Evolutionary conservation across 495 filamentous ascomycete species (phyloP).

Genomic region (Talaromyces proteolyticus): DNA sequence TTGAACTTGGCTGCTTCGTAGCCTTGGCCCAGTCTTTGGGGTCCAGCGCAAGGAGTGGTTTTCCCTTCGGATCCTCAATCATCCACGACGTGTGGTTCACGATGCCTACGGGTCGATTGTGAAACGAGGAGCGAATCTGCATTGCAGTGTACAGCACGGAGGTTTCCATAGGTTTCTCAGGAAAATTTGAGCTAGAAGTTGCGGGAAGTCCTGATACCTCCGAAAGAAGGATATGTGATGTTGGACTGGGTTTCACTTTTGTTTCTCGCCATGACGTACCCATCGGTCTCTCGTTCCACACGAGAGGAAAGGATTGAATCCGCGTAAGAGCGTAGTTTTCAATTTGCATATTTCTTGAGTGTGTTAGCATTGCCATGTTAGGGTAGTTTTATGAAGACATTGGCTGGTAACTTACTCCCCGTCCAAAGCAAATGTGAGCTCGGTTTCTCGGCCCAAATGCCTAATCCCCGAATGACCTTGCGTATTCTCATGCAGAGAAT

Average conservation of each 20-base stretch:
- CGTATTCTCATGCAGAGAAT: not conserved
- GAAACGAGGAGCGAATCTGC: not conserved
- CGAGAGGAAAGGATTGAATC: not conserved
- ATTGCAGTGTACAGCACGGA: not conserved
- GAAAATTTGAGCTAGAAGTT: not conserved
- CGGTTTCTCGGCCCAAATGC: not conserved
- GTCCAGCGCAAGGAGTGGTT: not conserved
- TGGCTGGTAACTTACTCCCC: not conserved
- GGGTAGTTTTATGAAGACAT: not conserved
- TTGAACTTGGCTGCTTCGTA: not conserved
- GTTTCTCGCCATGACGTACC: not conserved
- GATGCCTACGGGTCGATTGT: not conserved
- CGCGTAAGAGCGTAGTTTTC: not conserved
- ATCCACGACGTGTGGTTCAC: not conserved
- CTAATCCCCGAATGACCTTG: not conserved
- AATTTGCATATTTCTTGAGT: not conserved
- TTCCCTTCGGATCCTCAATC: not conserved
- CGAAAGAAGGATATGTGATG: not conserved
- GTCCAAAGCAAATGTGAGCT: not conserved
- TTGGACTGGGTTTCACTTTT: not conserved
- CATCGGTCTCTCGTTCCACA: not conserved
- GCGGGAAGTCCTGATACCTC: not conserved
- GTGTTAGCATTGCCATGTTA: not conserved
- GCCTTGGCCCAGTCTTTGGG: not conserved
- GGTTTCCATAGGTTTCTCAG: not conserved